These are phyloP conservation scores for Aspergillus ustus DNA, from an alignment of 2,329 filamentous ascomycete genomes.

Conservation along the genomic window DNA sequence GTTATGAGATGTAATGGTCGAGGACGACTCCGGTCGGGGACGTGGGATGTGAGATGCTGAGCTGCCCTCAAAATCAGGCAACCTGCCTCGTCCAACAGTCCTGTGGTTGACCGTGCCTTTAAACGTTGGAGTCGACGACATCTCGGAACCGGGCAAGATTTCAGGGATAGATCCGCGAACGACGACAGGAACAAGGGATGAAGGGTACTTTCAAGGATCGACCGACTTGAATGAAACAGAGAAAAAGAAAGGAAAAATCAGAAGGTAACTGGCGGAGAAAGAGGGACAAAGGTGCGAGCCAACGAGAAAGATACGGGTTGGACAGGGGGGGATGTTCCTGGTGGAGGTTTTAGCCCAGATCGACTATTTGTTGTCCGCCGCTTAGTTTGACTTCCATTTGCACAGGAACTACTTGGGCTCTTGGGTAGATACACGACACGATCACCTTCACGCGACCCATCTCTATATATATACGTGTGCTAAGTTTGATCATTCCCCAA, in stretches of 20 bases:
- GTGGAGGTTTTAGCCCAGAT: constrained; percentile 23
- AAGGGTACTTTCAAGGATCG: constrained; percentile 8
- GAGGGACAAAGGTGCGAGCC: constrained; percentile 17
- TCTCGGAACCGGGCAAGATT: constrained; percentile 32
- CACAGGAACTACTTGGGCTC: constrained; percentile 1
- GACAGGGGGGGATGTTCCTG: constrained; percentile 13
- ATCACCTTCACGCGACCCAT: neutral
- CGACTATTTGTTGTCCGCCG: constrained; percentile 26
- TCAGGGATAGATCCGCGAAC: constrained; percentile 30
- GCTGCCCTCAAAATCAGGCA: constrained; percentile 58
- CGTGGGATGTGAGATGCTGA: constrained; percentile 64
- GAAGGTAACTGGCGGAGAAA: constrained; percentile 17
- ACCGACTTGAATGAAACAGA: constrained; percentile 7
- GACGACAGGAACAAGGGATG: constrained; percentile 15
- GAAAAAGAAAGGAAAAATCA: constrained; percentile 16
- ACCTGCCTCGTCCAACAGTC: constrained; percentile 58
- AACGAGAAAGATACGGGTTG: constrained; percentile 32
- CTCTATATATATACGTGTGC: neutral
- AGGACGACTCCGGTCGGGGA: constrained; percentile 58
- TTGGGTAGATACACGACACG: neutral
- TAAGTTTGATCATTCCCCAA: neutral
- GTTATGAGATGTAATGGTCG: constrained; percentile 42
- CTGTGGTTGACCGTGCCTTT: constrained; percentile 59
- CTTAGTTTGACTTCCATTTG: constrained; percentile 9
- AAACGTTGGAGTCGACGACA: constrained; percentile 64